These are phyloP conservation scores for Penicillium lagena DNA, from an alignment of 495 filamentous ascomycete species.

Conservation along the genomic window DNA sequence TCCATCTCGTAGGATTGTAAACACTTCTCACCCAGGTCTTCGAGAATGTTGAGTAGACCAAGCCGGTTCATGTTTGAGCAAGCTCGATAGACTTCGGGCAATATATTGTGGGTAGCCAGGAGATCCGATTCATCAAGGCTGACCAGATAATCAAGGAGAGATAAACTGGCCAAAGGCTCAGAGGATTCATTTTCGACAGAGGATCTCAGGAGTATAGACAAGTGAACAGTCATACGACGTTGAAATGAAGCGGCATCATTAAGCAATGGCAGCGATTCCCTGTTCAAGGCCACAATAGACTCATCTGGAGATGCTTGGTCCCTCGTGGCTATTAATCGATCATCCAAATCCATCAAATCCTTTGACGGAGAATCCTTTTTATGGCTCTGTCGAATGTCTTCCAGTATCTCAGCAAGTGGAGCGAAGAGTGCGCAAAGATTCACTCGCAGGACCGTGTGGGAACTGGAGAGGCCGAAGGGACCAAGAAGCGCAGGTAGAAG, in stretches of 20 bases:
- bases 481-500: conserved; percentile 25
- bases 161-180: conserved; percentile 26
- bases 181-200: conserved; percentile 25
- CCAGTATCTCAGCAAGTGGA: conserved; percentile 34
- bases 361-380: conserved; percentile 8
- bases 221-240: conserved; percentile 28
- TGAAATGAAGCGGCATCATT: conserved; percentile 27
- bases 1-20: conserved; percentile 58
- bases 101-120: conserved; percentile 45
- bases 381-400: conserved; percentile 27
- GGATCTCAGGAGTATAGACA: conserved; percentile 22
- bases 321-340: conserved; percentile 53
- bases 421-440: conserved; percentile 18
- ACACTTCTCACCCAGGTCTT: conserved; percentile 51
- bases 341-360: conserved; percentile 74
- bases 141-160: conserved; percentile 53
- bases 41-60: conserved; percentile 39
- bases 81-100: conserved; percentile 36
- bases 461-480: conserved; percentile 11
- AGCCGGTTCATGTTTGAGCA: conserved; percentile 23
- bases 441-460: conserved; percentile 7
- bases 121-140: conserved; percentile 54
- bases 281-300: conserved; percentile 23
- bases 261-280: conserved; percentile 21
- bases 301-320: conserved; percentile 28